Evolutionary conservation across 1,284 basidiomycete genomes (phyloP).

Genomic region (Leccinum solheimii): DNA sequence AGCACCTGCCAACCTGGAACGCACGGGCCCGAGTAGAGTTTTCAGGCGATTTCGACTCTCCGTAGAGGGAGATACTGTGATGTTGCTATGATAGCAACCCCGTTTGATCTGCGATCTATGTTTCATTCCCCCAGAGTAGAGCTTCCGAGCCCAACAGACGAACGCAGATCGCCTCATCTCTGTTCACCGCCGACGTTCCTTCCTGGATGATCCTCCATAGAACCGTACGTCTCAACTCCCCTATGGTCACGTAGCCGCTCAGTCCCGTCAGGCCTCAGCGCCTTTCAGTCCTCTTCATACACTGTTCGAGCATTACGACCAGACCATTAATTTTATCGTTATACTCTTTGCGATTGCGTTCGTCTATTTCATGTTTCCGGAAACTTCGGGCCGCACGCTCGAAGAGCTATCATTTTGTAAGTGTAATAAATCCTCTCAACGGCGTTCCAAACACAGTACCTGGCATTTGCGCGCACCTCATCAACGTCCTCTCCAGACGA

Average conservation of each 20-base stretch:
- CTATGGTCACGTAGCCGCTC: not conserved
- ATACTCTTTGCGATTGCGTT: not conserved
- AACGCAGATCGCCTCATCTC: not conserved
- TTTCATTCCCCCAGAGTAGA: not conserved
- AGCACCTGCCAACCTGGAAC: no score
- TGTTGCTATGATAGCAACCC: no score
- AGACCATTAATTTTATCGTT: not conserved
- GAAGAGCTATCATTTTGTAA: no score
- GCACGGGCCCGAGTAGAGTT: no score
- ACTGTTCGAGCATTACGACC: not conserved
- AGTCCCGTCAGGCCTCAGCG: no score
- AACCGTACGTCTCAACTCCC: no score
- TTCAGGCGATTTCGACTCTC: no score
- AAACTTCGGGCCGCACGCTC: not conserved
- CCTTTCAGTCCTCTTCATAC: not conserved
- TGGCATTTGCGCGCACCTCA: not conserved
- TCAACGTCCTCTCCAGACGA: not conserved
- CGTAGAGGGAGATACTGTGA: no score
- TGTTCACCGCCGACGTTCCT: no score
- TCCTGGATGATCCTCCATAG: not conserved
- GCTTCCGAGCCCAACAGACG: not conserved
- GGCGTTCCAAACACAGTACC: not conserved
- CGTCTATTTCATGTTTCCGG: no score
- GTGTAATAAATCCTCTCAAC: not conserved
- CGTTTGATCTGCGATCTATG: no score